phyloP scores from a whole-genome alignment of 2,329 filamentous ascomycete genomes.

The Colletotrichum endophyticum region DNA sequence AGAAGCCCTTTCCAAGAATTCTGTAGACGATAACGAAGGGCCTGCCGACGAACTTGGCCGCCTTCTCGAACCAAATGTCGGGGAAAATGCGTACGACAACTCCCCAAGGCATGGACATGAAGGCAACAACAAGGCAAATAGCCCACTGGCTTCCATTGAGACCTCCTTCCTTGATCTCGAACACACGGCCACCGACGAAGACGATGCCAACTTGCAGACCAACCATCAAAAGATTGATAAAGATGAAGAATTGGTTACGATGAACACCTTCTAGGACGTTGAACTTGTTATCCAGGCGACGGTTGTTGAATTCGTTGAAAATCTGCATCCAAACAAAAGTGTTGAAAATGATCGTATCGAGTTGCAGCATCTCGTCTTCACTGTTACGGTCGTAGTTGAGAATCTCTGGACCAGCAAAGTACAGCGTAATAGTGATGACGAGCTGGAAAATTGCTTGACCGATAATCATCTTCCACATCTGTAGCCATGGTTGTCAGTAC shows the following conservation, averaged over 20 bases:
- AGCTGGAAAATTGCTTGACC: slow-evolving; percentile 68
- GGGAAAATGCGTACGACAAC: slow-evolving; percentile 54
- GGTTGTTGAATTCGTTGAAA: slow-evolving; percentile 72
- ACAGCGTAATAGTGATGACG: slow-evolving; percentile 59
- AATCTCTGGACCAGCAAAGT: slow-evolving; percentile 65
- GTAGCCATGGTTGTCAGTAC: not conserved
- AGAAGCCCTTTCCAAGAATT: not conserved
- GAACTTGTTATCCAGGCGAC: slow-evolving; percentile 66
- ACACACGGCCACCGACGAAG: slow-evolving; percentile 61
- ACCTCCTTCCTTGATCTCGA: slow-evolving; percentile 42
- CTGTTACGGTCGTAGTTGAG: slow-evolving; percentile 52
- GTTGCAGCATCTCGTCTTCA: slow-evolving; percentile 43
- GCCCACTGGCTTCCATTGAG: slow-evolving; percentile 59
- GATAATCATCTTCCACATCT: slow-evolving; percentile 71
- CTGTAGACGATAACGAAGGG: slow-evolving; percentile 79
- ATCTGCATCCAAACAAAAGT: slow-evolving; percentile 77
- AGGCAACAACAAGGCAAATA: slow-evolving; percentile 54
- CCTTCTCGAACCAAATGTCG: slow-evolving; percentile 74
- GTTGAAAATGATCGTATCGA: slow-evolving; percentile 71
- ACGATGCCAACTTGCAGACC: slow-evolving; percentile 62
- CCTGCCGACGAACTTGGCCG: slow-evolving; percentile 99
- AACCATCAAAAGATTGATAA: slow-evolving; percentile 62
- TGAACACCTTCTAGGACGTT: slow-evolving; percentile 65
- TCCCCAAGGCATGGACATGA: slow-evolving; percentile 55
- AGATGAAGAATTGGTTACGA: slow-evolving; percentile 62